Conservation (phyloP, 2,329 filamentous ascomycete species). For the Penicillium expansum region DNA sequence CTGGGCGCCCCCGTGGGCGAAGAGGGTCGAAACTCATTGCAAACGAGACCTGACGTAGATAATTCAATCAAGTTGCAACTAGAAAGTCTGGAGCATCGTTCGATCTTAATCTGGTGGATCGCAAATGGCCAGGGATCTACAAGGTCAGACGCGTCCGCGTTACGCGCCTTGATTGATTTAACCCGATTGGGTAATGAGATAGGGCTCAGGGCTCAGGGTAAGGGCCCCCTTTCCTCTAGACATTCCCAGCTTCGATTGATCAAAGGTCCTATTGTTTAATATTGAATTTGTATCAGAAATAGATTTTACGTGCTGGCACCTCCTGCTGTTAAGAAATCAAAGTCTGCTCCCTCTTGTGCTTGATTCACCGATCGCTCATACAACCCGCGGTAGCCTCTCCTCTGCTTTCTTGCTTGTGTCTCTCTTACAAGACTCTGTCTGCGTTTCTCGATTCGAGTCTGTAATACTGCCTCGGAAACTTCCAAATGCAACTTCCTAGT, state of each 20-base stretch:
- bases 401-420: conserved; percentile 25
- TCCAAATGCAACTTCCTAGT: conserved; percentile 43
- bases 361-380: conserved; percentile 46
- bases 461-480: conserved; percentile 43
- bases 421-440: conserved; percentile 18
- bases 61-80: conserved; percentile 3
- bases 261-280: not conserved
- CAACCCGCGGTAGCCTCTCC: conserved; percentile 41
- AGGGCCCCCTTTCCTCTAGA: conserved; percentile 14
- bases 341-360: conserved; percentile 43
- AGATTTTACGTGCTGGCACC: conserved; percentile 11
- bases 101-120: conserved; percentile 9
- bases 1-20: conserved; percentile 43
- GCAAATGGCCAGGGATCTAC: conserved; percentile 6
- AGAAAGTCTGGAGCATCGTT: conserved; percentile 12
- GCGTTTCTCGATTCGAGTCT: conserved; percentile 36
- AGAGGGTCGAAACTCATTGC: conserved; percentile 38
- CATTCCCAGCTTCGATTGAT: not conserved
- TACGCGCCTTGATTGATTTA: conserved; percentile 27
- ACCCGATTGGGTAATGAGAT: conserved; percentile 22
- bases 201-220: conserved; percentile 36
- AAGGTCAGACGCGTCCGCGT: conserved; percentile 26
- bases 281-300: not conserved
- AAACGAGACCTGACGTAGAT: not conserved
- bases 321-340: conserved; percentile 37